Conservation (phyloP, 257 asterid species). For the Solanum raphanifolium region DNA sequence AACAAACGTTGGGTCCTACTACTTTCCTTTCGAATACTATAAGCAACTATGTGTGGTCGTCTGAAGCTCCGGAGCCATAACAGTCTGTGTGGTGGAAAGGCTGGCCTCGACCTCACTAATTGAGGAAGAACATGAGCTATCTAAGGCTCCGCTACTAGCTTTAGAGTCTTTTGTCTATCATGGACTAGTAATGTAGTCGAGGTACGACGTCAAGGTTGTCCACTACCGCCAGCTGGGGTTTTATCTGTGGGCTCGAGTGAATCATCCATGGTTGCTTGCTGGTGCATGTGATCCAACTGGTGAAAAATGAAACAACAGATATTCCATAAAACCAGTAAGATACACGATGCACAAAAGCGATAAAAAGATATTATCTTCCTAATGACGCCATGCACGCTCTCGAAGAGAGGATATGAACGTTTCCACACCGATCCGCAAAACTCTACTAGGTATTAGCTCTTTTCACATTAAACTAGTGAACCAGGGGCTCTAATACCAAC, state of each 20-base stretch:
- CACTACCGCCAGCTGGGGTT: background rate
- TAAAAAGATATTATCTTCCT: background rate
- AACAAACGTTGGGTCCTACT: background rate
- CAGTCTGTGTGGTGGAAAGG: background rate
- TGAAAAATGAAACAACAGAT: background rate
- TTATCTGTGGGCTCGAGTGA: no score
- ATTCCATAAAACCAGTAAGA: background rate
- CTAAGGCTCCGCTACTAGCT: background rate
- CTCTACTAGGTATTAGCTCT: background rate
- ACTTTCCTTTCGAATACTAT: background rate
- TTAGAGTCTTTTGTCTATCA: background rate
- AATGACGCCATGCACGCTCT: no score
- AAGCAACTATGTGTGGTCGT: background rate
- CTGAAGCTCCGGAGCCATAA: background rate
- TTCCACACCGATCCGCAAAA: background rate
- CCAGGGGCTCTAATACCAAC: background rate
- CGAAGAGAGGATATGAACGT: background rate
- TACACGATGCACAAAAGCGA: background rate
- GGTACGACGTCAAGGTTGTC: background rate
- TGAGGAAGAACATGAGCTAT: background rate
- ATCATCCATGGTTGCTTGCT: background rate
- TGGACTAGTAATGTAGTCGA: background rate
- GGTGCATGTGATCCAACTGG: background rate
- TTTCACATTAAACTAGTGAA: background rate
- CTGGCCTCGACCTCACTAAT: background rate